Evolutionary conservation across 768 basidiomycete genomes (phyloP), one percentile per base, ranked within the genome.

Genomic region (Pulveroboletus ravenelii): DNA sequence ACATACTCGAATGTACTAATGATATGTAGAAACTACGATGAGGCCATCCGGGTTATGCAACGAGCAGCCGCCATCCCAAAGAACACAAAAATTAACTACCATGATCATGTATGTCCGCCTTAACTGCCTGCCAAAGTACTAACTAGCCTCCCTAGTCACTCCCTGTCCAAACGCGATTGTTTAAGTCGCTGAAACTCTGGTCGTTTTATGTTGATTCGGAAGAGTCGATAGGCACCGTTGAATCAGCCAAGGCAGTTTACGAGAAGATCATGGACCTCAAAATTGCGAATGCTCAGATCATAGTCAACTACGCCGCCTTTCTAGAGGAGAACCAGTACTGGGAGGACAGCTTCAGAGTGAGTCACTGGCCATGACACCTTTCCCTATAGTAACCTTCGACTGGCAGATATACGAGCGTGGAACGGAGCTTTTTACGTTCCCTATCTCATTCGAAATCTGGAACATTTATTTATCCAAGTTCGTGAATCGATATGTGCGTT

Each of bases 161-260:
- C 20, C 75, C 93, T 15, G 87, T 87, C 1, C 96, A 98, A 75
- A 75, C 81, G 5, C 84, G 96, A 20, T 72, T 99, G 40, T 98
- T 99, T 81, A 99, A 99, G 64, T 96, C 93, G 0, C 73, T 99
- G 50, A 99, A 99, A 67, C 79, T 99, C 1, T 99, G 96, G 96
- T 96, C 94, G 0, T 98, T 96, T 74, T 97, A 95, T 64, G 88
- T 95, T 58, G 96, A 99, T 62, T 78, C 98, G 15, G 94, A 98
- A 67, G 96, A 99, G 66, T 94, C 93, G 0, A 91, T 98, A 61
- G 94, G 95, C 1, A 85, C 92, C 0, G 87, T 96, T 15, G 93
- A 95, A 50, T 87, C 87, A 0, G 78, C 95, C 2, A 97, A 98
- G 68, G 79, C 78, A 0, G 91, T 94, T 2, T 98, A 98, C 63